A percentile compares a stretch with the other conserved stretches of the same genome.
phyloP scores from a whole-genome alignment of 495 filamentous ascomycete species.

The Daldinia grandis region DNA sequence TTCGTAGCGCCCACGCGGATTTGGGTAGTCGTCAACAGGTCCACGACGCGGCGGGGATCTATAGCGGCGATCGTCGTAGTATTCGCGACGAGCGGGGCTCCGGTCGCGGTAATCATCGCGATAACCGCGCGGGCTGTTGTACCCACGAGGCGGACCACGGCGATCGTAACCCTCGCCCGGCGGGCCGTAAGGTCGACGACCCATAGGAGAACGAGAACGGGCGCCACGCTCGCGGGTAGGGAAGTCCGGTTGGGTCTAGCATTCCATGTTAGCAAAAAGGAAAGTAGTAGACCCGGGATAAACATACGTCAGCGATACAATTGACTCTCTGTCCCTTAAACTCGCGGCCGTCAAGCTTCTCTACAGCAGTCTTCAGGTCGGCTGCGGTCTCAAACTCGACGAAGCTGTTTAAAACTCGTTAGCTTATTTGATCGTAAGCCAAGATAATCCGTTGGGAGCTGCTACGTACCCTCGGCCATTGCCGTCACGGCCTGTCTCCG shows the following conservation, averaged over 20 bases:
- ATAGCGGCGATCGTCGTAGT: constrained; percentile 85
- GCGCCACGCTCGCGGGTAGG: constrained; percentile 73
- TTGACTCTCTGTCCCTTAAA: constrained; percentile 88
- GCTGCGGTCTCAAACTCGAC: constrained; percentile 95
- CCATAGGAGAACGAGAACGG: constrained; percentile 71
- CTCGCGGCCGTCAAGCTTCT: constrained; percentile 89
- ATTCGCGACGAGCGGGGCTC: constrained; percentile 74
- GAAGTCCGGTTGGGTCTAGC: constrained; percentile 66
- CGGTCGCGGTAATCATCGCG: constrained; percentile 85
- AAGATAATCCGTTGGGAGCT: not conserved
- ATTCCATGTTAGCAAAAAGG: constrained; percentile 31
- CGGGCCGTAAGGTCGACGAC: constrained; percentile 69
- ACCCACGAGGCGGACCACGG: constrained; percentile 79
- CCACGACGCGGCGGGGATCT: constrained; percentile 76
- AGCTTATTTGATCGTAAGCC: not conserved
- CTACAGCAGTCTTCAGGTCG: constrained; percentile 88
- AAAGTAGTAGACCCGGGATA: not conserved
- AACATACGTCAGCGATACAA: constrained; percentile 84
- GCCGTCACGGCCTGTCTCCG: constrained; percentile 91
- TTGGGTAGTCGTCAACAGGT: constrained; percentile 80
- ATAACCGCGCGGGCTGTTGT: constrained; percentile 75
- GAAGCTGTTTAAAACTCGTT: constrained; percentile 67
- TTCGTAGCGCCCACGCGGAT: constrained; percentile 68
- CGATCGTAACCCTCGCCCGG: constrained; percentile 78
- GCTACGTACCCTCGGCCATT: constrained; percentile 87